Base-by-base conservation (phyloP, 805 yeast species). In the Millerago galiae region DNA sequence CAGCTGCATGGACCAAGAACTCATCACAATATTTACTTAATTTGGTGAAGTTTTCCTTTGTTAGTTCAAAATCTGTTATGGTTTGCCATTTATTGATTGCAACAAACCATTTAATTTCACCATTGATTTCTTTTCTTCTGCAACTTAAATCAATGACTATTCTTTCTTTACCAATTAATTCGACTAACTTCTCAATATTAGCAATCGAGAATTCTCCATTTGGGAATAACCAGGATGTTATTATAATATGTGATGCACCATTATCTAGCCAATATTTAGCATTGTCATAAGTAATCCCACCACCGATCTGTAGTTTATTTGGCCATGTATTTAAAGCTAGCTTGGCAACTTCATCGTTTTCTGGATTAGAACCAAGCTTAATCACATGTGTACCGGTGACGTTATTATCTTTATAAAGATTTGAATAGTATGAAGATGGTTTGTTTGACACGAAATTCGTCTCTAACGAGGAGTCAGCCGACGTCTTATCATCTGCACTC, bases 41-140 rank as follows among this genome's bases (percentile, higher is more conserved):
- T 37, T 62, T 46, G 4, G 53, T 58, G 45, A 93, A 73, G 24
- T 83, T 73, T 21, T 72, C 74, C 38, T 62, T 59, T 38, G 68
- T 68, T 41, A 93, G 67, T 42, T 66, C 72, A 35, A 80, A 71
- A 32, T 72, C 72, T 0, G 99, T 93, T 25, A 90, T 63, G 0
- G 90, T 84, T 60, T 90, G 97, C 99, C 99, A 93, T 62, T 89
- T 84, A 64, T 93, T 90, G 79, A 89, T 93, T 2, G 98, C 96
- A n/a, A 93, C 99, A 29, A 83, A 74, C 99, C 99, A 93, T 37
- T 45, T 52, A 8, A 43, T 42, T 17, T 48, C 52, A 8, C 43
- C 51, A 25, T 49, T 35, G 10, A 8, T 13, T 8, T 48, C 57
- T 3, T 56, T 57, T 14, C 66, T 62, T 46, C 95, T 74, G 61